Conservation (phyloP, 768 basidiomycete species). For the Neoboletus magnificus region DNA sequence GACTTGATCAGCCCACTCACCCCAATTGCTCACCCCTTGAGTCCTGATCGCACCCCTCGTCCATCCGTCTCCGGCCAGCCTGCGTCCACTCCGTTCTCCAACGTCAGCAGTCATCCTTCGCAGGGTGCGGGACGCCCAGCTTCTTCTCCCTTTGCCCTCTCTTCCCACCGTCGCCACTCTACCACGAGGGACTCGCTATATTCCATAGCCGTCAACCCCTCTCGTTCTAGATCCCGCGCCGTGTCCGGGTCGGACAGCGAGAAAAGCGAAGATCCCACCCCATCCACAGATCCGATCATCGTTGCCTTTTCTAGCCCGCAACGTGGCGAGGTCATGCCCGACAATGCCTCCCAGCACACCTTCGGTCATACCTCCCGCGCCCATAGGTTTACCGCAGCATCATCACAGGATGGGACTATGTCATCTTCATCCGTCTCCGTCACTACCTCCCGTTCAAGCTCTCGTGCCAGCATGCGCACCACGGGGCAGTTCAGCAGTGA, state of each 20-base stretch:
- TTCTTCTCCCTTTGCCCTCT: constrained; percentile 11
- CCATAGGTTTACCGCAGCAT: constrained; percentile 19
- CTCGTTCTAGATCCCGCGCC: constrained; percentile 5
- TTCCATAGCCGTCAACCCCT: neutral
- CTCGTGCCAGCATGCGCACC: constrained; percentile 32
- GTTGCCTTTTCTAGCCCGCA: constrained; percentile 16
- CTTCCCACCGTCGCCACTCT: constrained; percentile 17
- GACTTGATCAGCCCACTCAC: constrained; percentile 39
- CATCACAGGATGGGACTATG: constrained; percentile 25
- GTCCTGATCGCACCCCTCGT: constrained; percentile 43
- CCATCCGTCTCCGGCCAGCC: constrained; percentile 36
- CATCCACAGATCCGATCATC: constrained; percentile 31
- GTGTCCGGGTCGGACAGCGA: constrained; percentile 28
- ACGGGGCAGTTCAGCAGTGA: constrained; percentile 44
- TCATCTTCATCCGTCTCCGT: constrained; percentile 44
- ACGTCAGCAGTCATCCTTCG: constrained; percentile 35
- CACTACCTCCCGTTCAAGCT: constrained; percentile 35
- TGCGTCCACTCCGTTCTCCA: neutral
- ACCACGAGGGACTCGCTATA: constrained; percentile 4
- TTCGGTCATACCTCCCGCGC: constrained; percentile 43
- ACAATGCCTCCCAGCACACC: constrained; percentile 48
- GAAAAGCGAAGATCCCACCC: constrained; percentile 37
- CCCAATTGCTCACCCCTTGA: constrained; percentile 20
- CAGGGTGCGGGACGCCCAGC: constrained; percentile 27
- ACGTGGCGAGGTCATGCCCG: constrained; percentile 30